These are phyloP conservation scores for Blastocystis sp. DNA, from an alignment of 352 stramenopile genomes.

Conservation along the genomic window DNA sequence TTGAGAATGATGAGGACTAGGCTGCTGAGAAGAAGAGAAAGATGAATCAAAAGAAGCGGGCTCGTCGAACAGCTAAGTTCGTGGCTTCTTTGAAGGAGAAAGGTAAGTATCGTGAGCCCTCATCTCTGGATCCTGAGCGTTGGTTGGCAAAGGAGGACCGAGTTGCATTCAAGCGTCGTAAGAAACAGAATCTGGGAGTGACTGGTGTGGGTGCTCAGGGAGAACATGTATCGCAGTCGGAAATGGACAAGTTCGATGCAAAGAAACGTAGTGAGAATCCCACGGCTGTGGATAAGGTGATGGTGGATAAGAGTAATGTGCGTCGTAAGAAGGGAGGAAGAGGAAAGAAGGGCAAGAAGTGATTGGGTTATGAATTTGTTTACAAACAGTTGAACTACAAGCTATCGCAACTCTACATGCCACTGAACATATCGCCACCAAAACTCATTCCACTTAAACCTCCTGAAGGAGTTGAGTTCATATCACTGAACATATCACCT, in stretches of 20 bases:
- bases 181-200: constrained; percentile 38
- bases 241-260: constrained; percentile 58
- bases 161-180: neutral
- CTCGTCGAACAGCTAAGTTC: constrained; percentile 42
- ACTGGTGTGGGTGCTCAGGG: constrained; percentile 57
- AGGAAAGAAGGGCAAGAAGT: constrained; percentile 8
- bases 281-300: neutral
- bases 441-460: neutral
- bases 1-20: neutral
- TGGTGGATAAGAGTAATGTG: constrained; percentile 41
- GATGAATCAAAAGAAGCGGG: constrained; percentile 43
- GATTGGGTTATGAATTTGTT: constrained; percentile 1
- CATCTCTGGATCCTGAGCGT: constrained; percentile 27
- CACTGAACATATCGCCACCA: constrained; percentile 55
- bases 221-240: constrained; percentile 46
- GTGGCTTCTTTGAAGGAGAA: constrained; percentile 20
- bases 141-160: constrained; percentile 58
- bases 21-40: constrained; percentile 46
- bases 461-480: neutral
- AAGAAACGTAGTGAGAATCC: constrained; percentile 56
- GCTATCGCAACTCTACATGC: constrained; percentile 27
- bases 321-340: constrained; percentile 42
- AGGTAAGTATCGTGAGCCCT: constrained; percentile 42
- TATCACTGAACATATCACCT: constrained; percentile 55
- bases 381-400: constrained; percentile 21